Base-by-base conservation (phyloP, 164 flowering plant genomes). In the Saururus chinensis region DNA sequence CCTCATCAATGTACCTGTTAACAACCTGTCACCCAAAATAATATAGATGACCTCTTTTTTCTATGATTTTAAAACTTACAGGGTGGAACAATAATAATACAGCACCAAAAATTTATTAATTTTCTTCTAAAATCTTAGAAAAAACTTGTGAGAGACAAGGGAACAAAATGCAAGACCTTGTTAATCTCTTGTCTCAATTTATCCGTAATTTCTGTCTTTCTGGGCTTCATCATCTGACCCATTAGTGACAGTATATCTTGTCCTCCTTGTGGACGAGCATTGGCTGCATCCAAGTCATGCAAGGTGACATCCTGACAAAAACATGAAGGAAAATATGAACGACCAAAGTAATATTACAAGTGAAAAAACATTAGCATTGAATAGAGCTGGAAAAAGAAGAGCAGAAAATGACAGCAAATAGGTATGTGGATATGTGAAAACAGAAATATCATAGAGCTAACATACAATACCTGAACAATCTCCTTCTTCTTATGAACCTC, bases 401-500 rank as follows among this genome's bases (percentile, higher is more conserved):
- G 37, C 37, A 30, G 37, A 30, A 30, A 30, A 30, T 2, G 4
- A 30, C 2, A 30, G 37, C 37, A 30, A 30, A 30, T 6, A 30
- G 37, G 37, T 30, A 30, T 30, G 37, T 30, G 2, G 37, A 20
- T 10, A 20, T 20, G 56, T 10, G 16, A n/a, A 20, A 53, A 9
- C 7, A 19, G 22, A 53, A 1, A 20, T 11, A 53, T 45, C 60
- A 37, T 17, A 6, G 23, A 57, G 25, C 4, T 20, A 9, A 25
- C 40, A 20, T 35, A 60, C 37, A 53, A 17, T 52, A 93, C 99
- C 97, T 95, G 97, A 40, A 95, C 99, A 45, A 95, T 87, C 72
- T 91, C 99, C 79, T 89, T 95, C 80, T 88, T 93, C 67, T 95
- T 95, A 74, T 91, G 97, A 78, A 95, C 99, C 75, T 95, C 99